These are phyloP conservation scores for Podospora fimiseda DNA, from an alignment of 495 filamentous ascomycete genomes.

Conservation along the genomic window DNA sequence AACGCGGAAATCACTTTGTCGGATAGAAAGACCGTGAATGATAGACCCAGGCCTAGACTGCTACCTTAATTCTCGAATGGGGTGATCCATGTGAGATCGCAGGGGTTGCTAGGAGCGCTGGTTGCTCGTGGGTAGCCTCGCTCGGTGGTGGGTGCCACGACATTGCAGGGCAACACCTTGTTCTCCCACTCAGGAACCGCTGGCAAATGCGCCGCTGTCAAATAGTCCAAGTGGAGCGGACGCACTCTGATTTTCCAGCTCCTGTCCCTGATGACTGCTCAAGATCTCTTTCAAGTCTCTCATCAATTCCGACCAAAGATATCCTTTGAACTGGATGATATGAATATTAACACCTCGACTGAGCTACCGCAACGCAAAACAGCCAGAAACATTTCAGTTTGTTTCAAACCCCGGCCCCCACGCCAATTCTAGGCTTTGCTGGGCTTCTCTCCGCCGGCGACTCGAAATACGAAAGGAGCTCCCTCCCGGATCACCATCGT, in stretches of 20 bases:
- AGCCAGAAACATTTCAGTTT: constrained; percentile 2
- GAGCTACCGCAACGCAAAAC: neutral
- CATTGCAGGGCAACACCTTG: constrained; percentile 6
- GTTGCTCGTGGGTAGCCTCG: constrained; percentile 1
- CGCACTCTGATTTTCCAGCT: constrained; percentile 14
- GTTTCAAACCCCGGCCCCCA: constrained; percentile 4
- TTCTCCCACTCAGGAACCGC: constrained; percentile 11
- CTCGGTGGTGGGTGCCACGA: constrained; percentile 1
- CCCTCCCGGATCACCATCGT: constrained; percentile 2
- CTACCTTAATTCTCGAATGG: constrained; percentile 1
- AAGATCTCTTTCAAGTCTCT: neutral
- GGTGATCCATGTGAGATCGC: neutral
- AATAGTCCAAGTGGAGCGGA: constrained; percentile 12
- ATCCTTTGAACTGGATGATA: neutral
- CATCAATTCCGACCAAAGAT: neutral
- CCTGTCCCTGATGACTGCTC: constrained; percentile 6
- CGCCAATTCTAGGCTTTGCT: neutral
- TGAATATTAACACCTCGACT: neutral
- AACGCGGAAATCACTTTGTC: neutral
- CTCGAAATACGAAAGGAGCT: neutral
- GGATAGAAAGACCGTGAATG: neutral
- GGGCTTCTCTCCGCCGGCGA: neutral
- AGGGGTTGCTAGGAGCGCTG: neutral
- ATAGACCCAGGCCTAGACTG: constrained; percentile 1
- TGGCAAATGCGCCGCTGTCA: constrained; percentile 3